Percentiles rank a stretch among this genome's conserved stretches.
Evolutionary conservation across 805 yeast genomes (phyloP).

Genomic region (Lipomyces mesembrius): DNA sequence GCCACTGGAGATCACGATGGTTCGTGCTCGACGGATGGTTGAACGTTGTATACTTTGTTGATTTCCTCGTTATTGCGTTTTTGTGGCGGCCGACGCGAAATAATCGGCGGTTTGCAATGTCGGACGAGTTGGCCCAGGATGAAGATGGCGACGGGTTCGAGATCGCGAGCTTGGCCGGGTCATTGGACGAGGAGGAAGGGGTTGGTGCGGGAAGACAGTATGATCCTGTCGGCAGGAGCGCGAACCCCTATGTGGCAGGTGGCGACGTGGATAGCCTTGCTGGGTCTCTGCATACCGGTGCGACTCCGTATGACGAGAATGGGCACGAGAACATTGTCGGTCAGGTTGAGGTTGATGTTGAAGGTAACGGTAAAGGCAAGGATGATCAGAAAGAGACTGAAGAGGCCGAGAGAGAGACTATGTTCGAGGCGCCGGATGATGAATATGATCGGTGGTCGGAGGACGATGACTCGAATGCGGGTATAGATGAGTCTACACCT

Average conservation of each 20-base stretch:
- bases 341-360: neutral
- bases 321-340: constrained; percentile 10
- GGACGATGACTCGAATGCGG: constrained; percentile 29
- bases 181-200: constrained; percentile 31
- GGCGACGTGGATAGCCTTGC: constrained; percentile 28
- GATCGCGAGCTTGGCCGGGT: constrained; percentile 48
- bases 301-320: constrained; percentile 18
- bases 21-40: constrained; percentile 95
- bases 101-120: constrained; percentile 90
- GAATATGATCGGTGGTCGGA: constrained; percentile 38
- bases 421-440: constrained; percentile 37
- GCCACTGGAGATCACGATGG: constrained; percentile 90
- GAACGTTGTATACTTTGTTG: constrained; percentile 79
- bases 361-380: neutral
- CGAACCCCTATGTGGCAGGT: constrained; percentile 10
- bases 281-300: constrained; percentile 21
- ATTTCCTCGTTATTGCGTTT: constrained; percentile 81
- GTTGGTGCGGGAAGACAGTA: constrained; percentile 6
- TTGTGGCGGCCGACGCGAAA: constrained; percentile 98
- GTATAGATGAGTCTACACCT: neutral
- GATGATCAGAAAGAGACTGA: neutral
- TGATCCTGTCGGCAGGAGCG: constrained; percentile 16
- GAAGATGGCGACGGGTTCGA: constrained; percentile 74
- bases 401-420: constrained; percentile 22
- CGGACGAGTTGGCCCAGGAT: constrained; percentile 83